A percentile compares a stretch with the other conserved stretches of the same genome.
These are phyloP conservation scores for Aspergillus oerlinghausenensis DNA, from an alignment of 2,329 filamentous ascomycete genomes.

Conservation along the genomic window DNA sequence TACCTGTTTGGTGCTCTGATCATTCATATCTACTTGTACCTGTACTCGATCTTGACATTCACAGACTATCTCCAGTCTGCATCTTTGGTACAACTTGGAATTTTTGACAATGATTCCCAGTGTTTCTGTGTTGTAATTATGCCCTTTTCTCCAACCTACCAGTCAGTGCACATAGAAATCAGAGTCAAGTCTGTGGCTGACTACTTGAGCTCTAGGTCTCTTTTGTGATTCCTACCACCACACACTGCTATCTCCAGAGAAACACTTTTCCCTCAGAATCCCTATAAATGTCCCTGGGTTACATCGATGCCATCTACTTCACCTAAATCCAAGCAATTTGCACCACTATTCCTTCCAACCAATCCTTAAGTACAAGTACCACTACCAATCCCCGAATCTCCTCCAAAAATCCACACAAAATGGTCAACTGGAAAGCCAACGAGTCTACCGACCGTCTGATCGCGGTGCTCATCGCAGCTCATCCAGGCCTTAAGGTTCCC, in stretches of 20 bases:
- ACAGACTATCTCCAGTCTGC: background rate
- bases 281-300: background rate
- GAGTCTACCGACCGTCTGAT: slow-evolving; percentile 24
- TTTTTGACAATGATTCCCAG: background rate
- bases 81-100: background rate
- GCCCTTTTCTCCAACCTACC: background rate
- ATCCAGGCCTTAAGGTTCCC: slow-evolving; percentile 23
- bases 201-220: background rate
- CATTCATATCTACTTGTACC: background rate
- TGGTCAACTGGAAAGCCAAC: slow-evolving; percentile 29
- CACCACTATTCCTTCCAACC: background rate
- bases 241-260: background rate
- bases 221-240: background rate
- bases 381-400: background rate
- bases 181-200: background rate
- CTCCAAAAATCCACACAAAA: slow-evolving; percentile 7
- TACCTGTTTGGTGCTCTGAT: background rate
- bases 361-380: background rate
- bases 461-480: slow-evolving; percentile 23
- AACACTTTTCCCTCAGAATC: background rate
- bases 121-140: background rate
- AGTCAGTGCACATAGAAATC: background rate
- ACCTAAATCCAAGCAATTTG: background rate
- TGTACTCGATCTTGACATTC: background rate
- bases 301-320: background rate